Evolutionary conservation across 2,329 filamentous ascomycete species (phyloP), one percentile per base, ranked within the genome.

Genomic region (Pseudocercospora pini-densiflorae): DNA sequence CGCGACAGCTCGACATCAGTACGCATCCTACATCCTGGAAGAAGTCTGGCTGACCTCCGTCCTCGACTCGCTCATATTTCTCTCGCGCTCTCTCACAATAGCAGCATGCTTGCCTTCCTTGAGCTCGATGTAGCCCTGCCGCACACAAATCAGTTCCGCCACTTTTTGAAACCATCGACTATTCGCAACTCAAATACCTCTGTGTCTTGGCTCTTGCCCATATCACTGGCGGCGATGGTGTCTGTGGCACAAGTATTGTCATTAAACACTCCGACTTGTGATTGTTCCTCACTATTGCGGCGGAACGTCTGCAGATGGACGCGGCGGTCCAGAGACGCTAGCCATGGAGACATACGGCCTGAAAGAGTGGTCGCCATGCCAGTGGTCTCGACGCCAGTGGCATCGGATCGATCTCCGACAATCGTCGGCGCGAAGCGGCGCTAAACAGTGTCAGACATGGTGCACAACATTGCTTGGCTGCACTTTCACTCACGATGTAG

Each of bases 141-240:
- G 21, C 43, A 47, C 16, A 47, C 43, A n/a, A 47, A 47, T 47
- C 40, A 45, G 40, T 19, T 16, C 14, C 14, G 19, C 29, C 29
- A 31, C 29, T 31, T 31, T 31, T 31, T 31, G 6, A 31, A 31
- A 31, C 29, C 29, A 31, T 31, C 29, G 29, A 31, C 29, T 6
- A 31, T 31, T 45, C 9, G 43, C n/a, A 47, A 7, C 43, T 47
- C 43, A 23, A 47, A 23, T 61, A 51, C 59, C 59, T 61, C 59
- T 29, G 58, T 61, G 29, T 61, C 58, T 29, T 43, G 36, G 40
- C 58, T 61, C 36, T 61, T 61, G 19, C 58, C 24, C 8, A 49
- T 27, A n/a, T 61, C 40, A 24, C 58, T 61, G 36, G 40, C 40
- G 40, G 40, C 40, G 40, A 45, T 45, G 40, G 40, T 47, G 43